Percentiles rank a stretch among this genome's conserved stretches.
Conservation (phyloP, 73 alveolate genomes). For the Blepharisma stoltei region DNA sequence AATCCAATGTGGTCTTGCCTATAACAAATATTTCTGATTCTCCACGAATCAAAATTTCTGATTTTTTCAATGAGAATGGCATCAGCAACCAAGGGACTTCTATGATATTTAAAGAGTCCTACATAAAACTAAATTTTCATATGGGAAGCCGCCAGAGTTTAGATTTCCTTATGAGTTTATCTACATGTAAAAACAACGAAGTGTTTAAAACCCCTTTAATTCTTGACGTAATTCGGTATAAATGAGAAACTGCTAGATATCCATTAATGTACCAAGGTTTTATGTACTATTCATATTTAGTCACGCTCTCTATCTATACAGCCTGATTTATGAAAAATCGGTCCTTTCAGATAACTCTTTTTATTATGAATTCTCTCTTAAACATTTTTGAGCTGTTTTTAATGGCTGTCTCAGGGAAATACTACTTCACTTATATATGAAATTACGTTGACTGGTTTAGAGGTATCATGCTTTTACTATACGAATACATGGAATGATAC, state of each 20-base stretch:
- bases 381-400: not conserved
- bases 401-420: not conserved
- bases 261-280: not conserved
- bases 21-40: not conserved
- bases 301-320: not conserved
- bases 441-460: slow-evolving; percentile 16
- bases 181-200: not conserved
- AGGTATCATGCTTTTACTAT: not conserved
- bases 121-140: not conserved
- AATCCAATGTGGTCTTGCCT: not conserved
- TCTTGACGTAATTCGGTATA: not conserved
- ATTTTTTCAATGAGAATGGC: slow-evolving; percentile 2
- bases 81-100: not conserved
- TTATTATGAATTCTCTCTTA: not conserved
- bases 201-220: not conserved
- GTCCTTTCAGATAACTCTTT: not conserved
- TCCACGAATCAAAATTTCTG: not conserved
- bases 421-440: not conserved
- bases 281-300: not conserved
- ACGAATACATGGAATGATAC: not conserved
- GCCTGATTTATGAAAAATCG: not conserved
- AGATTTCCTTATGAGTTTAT: not conserved
- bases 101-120: not conserved
- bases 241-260: not conserved
- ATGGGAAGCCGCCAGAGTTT: slow-evolving; percentile 1